These are phyloP conservation scores for Tulasnella sp. DNA, from an alignment of 768 basidiomycete species.

Conservation along the genomic window DNA sequence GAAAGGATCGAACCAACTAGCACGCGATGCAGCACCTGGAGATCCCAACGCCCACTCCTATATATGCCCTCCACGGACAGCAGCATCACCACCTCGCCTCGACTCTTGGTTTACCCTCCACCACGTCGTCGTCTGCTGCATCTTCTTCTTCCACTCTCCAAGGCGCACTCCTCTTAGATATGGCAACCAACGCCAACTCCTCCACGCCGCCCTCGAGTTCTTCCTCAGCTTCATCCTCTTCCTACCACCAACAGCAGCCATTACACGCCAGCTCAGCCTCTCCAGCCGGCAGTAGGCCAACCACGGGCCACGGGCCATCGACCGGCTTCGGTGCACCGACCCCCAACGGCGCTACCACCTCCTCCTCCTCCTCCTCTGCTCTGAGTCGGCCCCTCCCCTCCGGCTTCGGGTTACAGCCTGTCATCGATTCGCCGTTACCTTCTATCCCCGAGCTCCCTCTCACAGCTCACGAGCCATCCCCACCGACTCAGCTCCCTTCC, in stretches of 20 bases:
- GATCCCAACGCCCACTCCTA: no score
- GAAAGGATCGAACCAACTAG: no score
- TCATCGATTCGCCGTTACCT: neutral
- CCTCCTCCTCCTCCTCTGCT: neutral
- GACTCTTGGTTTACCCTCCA: no score
- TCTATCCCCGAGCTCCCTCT: neutral
- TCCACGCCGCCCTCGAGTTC: neutral
- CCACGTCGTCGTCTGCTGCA: no score
- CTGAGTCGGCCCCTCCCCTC: neutral
- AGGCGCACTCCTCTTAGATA: neutral
- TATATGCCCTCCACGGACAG: no score
- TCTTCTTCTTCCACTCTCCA: neutral
- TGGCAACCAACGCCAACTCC: neutral
- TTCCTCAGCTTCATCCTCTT: neutral
- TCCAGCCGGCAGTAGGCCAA: neutral
- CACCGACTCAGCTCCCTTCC: neutral
- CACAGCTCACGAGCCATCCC: neutral
- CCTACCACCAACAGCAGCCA: neutral
- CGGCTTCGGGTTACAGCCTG: neutral
- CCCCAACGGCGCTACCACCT: neutral
- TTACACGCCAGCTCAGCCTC: neutral
- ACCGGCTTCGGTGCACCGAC: no score
- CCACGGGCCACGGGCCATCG: neutral
- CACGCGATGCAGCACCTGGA: no score
- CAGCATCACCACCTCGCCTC: no score